Evolutionary conservation across 2,329 filamentous ascomycete genomes (phyloP).

Genomic region (Macrophomina pseudophaseolina): DNA sequence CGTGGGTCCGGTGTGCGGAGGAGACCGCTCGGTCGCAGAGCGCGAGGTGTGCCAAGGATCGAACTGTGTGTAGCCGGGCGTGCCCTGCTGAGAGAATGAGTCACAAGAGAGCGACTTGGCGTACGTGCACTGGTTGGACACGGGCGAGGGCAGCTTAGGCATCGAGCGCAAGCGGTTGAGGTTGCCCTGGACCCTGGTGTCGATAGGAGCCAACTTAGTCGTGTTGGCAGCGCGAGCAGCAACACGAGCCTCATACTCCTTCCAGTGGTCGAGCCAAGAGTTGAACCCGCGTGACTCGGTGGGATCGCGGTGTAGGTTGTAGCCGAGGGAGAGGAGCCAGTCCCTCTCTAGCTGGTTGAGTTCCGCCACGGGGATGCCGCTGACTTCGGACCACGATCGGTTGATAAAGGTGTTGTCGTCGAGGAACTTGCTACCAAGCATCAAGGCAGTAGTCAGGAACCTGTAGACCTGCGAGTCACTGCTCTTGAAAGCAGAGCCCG

Average conservation of each 20-base stretch:
- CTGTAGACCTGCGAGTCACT: conserved; percentile 79
- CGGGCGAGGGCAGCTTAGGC: conserved; percentile 22
- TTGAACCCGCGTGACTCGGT: conserved; percentile 74
- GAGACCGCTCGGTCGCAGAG: conserved; percentile 52
- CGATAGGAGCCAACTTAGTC: conserved; percentile 63
- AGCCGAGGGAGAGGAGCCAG: conserved; percentile 83
- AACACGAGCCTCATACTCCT: conserved; percentile 63
- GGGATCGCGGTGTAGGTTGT: conserved; percentile 85
- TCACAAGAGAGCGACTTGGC: conserved; percentile 53
- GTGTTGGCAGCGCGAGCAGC: conserved; percentile 45
- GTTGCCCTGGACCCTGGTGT: conserved; percentile 64
- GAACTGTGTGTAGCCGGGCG: conserved; percentile 42
- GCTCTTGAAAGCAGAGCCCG: conserved; percentile 46
- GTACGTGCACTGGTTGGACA: conserved; percentile 24
- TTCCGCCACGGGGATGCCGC: conserved; percentile 82
- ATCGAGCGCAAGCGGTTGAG: conserved; percentile 24
- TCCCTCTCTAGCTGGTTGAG: conserved; percentile 86
- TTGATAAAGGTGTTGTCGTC: conserved; percentile 99
- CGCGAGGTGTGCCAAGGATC: conserved; percentile 47
- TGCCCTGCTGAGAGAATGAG: conserved; percentile 40
- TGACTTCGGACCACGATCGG: conserved; percentile 94
- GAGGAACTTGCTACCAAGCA: conserved; percentile 92
- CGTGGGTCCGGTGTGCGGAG: conserved; percentile 59
- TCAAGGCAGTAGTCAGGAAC: conserved; percentile 80
- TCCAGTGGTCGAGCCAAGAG: conserved; percentile 70